Percentiles rank a stretch among this genome's conserved stretches.
These are phyloP conservation scores for Aegilops tauschii DNA, from an alignment of 176 grass and related monocot species.

Conservation along the genomic window DNA sequence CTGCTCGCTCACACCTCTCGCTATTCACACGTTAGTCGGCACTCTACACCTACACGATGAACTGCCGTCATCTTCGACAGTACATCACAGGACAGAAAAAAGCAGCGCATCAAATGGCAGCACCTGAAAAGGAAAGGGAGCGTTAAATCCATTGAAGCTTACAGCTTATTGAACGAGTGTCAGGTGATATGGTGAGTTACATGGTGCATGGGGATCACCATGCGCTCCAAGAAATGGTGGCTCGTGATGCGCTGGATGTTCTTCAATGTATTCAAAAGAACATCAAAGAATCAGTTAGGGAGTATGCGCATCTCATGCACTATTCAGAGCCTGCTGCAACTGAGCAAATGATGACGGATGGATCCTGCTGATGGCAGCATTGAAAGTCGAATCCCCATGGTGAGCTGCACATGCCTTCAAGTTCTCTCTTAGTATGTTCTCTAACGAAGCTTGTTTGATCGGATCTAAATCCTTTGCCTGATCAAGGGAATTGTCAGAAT, in stretches of 20 bases:
- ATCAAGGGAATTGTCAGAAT: slow-evolving; percentile 33
- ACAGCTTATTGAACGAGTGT: not conserved
- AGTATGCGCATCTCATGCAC: slow-evolving; percentile 52
- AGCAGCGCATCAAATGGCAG: slow-evolving; percentile 2
- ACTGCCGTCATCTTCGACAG: not conserved
- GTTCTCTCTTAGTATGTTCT: slow-evolving; percentile 79
- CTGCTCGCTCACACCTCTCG: not conserved
- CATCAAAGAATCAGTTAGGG: slow-evolving; percentile 43
- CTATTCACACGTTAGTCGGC: slow-evolving; percentile 8
- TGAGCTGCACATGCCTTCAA: slow-evolving; percentile 82
- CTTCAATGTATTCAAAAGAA: not conserved
- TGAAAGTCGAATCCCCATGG: slow-evolving; percentile 85
- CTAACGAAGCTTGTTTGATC: slow-evolving; percentile 81
- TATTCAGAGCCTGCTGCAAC: slow-evolving; percentile 90
- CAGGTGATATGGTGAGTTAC: not conserved
- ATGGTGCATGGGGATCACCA: slow-evolving; percentile 32
- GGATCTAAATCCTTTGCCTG: slow-evolving; percentile 74
- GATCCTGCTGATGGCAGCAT: slow-evolving; percentile 82
- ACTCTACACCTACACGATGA: slow-evolving; percentile 28
- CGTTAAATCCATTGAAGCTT: not conserved
- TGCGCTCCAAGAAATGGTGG: slow-evolving; percentile 12
- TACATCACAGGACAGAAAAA: not conserved
- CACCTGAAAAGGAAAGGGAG: slow-evolving; percentile 41
- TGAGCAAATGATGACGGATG: slow-evolving; percentile 95
- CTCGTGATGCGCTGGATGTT: not conserved